phyloP scores from a whole-genome alignment of 768 basidiomycete genomes.

The Asterophora parasitica region DNA sequence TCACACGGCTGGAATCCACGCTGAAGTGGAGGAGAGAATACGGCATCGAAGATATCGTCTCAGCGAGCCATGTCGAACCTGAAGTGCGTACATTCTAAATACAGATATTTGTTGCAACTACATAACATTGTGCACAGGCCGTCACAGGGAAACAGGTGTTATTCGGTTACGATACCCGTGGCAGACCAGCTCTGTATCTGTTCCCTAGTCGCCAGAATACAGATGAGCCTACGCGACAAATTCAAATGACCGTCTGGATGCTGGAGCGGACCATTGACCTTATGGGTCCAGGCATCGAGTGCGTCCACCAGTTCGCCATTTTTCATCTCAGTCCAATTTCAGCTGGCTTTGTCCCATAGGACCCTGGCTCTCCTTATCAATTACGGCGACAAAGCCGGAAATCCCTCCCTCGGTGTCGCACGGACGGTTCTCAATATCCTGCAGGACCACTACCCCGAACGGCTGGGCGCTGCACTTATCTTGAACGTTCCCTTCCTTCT shows the following conservation, averaged over 20 bases:
- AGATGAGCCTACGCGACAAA: slow-evolving; percentile 57
- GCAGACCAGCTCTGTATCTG: slow-evolving; percentile 70
- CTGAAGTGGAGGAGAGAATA: slow-evolving; percentile 79
- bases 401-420: slow-evolving; percentile 35
- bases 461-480: slow-evolving; percentile 70
- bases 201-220: slow-evolving; percentile 74
- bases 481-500: slow-evolving; percentile 79
- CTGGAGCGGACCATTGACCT: slow-evolving; percentile 73
- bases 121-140: slow-evolving; percentile 37
- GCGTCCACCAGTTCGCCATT: slow-evolving; percentile 27
- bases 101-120: slow-evolving; percentile 2
- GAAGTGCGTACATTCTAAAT: slow-evolving; percentile 46
- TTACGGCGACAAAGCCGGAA: slow-evolving; percentile 70
- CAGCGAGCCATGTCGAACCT: slow-evolving; percentile 60
- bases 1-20: slow-evolving; percentile 66
- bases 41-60: slow-evolving; percentile 61
- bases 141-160: slow-evolving; percentile 79
- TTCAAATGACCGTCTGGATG: slow-evolving; percentile 72
- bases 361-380: slow-evolving; percentile 70
- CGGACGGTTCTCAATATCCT: slow-evolving; percentile 56
- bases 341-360: slow-evolving; percentile 29
- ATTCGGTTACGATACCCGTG: slow-evolving; percentile 67
- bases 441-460: slow-evolving; percentile 83
- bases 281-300: slow-evolving; percentile 83
- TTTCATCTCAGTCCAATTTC: not conserved